These are phyloP conservation scores for Tylopilus subfusipes DNA, from an alignment of 768 basidiomycete genomes.

Conservation along the genomic window DNA sequence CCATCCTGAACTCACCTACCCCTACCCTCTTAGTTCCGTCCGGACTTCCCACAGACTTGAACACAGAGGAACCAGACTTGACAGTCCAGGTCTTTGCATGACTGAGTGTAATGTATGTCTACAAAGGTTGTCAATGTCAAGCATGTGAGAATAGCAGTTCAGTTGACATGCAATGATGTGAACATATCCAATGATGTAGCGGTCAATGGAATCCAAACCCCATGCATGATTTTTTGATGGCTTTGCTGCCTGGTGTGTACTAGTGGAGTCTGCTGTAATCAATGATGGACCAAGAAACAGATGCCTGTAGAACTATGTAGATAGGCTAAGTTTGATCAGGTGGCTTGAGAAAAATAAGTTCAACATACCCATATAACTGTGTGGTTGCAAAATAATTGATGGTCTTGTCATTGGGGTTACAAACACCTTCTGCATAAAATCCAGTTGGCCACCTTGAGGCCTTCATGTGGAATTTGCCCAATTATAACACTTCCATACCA, in stretches of 20 bases:
- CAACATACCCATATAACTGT: neutral
- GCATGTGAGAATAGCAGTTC: neutral
- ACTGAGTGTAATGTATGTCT: constrained; percentile 1
- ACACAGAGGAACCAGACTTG: too few relatives aligned
- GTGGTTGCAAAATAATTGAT: neutral
- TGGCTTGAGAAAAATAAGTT: too few relatives aligned
- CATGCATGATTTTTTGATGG: constrained; percentile 1
- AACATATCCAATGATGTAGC: neutral
- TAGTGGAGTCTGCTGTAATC: neutral
- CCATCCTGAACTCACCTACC: too few relatives aligned
- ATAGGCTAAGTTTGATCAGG: too few relatives aligned
- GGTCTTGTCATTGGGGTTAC: neutral
- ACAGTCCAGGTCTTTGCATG: neutral
- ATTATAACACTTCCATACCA: neutral
- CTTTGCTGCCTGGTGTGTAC: neutral
- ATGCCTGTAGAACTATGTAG: too few relatives aligned
- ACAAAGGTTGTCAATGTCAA: neutral
- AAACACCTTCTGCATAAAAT: neutral
- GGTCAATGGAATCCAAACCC: neutral
- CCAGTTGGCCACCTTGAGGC: neutral
- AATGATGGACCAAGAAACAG: neutral
- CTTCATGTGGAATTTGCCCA: neutral
- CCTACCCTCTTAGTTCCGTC: too few relatives aligned
- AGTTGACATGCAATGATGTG: neutral
- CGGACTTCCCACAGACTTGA: too few relatives aligned